Evolutionary conservation across 108 stramenopile species (phyloP), one percentile per base, ranked within the genome.

Genomic region (Fragilariopsis cylindrus): DNA sequence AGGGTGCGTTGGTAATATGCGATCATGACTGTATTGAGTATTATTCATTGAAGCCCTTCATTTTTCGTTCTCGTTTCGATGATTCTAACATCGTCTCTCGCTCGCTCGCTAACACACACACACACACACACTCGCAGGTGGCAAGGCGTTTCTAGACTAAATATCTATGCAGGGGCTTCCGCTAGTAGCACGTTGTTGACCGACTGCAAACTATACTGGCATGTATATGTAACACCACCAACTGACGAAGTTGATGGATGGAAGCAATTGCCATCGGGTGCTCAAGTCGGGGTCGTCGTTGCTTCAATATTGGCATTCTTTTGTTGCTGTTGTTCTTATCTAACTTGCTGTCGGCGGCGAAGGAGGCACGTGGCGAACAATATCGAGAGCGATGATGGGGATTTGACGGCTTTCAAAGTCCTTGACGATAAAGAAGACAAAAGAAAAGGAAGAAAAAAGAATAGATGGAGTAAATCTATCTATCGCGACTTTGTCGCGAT

Each of bases 221-320:
- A 80, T 40, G 75, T 74, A 7, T 80, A 65, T 21, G 74, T 75
- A 8, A 80, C 79, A 4, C 63, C 60, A 4, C 65, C 60, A 1
- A 30, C 30, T 30, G 42, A 56, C 6, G 70, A 74, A 57, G 54
- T 43, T 39, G 53, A 60, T 9, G 55, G 57, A 41, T 80, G 73
- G 73, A 30, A 57, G 46, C 48, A 60, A 8, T 19, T 80, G 49
- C 79, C 79, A 55, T 80, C 79, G 47, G 79, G 74, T 19, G 79
- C 79, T 55, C 30, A 40, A 30, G 53, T 68, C 8, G 73, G 73
- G 4, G 45, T 80, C 44, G 40, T 54, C 40, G 15, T 80, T 45
- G 66, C 64, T 18, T 43, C 49, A n/a, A 16, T 80, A 18, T 9
- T 69, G 48, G 63, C 21, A 3, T 43, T 48, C 42, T 13, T 68